Percentiles rank a stretch among this genome's conserved stretches.
Evolutionary conservation across 2,329 filamentous ascomycete genomes (phyloP).

Genomic region (Trichoderma atroviride): DNA sequence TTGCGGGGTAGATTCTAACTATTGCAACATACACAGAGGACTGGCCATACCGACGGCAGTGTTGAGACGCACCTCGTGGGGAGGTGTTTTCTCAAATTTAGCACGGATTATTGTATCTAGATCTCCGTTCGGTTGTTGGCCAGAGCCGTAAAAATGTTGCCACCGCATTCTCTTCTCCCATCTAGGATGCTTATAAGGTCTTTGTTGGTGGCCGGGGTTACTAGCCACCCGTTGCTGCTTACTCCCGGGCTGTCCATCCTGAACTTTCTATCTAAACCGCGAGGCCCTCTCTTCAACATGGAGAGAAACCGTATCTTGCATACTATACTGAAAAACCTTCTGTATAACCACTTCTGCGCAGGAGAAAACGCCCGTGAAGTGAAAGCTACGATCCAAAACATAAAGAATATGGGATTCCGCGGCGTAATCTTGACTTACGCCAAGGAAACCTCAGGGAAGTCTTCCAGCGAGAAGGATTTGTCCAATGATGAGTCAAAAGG

Average conservation of each 20-base stretch:
- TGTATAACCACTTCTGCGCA: conserved; percentile 59
- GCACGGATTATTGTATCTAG: background rate
- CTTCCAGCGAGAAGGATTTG: conserved; percentile 24
- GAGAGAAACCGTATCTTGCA: background rate
- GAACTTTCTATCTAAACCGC: conserved; percentile 2
- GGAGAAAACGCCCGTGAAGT: conserved; percentile 54
- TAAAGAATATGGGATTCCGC: conserved; percentile 54
- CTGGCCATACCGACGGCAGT: background rate
- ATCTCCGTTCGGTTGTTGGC: background rate
- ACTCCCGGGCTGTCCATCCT: background rate
- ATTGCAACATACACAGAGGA: background rate
- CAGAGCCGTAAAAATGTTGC: background rate
- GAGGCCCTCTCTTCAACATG: background rate
- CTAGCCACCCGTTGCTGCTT: conserved; percentile 14
- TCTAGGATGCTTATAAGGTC: conserved; percentile 9
- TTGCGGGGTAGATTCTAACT: background rate
- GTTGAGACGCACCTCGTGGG: background rate
- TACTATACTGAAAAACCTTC: conserved; percentile 46
- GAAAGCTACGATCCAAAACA: conserved; percentile 44
- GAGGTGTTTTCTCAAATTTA: background rate
- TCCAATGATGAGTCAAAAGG: background rate
- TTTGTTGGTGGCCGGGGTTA: conserved; percentile 3
- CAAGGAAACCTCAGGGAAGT: conserved; percentile 46
- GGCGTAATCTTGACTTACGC: conserved; percentile 62
- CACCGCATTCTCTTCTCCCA: conserved; percentile 20